Percentiles rank a stretch among this genome's conserved stretches.
Evolutionary conservation across 2,329 filamentous ascomycete genomes (phyloP).

Genomic region (Pseudogymnoascus sp.): DNA sequence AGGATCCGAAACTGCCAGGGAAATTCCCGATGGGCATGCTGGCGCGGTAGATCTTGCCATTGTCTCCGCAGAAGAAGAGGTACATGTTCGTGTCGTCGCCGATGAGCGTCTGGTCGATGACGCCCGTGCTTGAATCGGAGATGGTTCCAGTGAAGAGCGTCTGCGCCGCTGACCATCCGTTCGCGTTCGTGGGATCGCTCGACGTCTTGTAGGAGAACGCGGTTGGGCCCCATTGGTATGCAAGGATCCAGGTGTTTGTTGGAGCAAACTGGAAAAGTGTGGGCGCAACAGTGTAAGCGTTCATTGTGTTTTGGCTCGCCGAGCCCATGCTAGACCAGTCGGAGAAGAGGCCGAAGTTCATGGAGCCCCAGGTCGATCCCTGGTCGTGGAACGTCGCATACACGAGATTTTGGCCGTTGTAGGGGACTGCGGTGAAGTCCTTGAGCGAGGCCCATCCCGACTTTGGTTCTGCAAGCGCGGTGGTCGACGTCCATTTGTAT

Average conservation of each 20-base stretch:
- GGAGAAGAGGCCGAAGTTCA: conserved; percentile 49
- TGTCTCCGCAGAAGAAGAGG: conserved; percentile 61
- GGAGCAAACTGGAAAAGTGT: conserved; percentile 57
- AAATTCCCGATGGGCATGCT: conserved; percentile 57
- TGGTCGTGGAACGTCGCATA: conserved; percentile 46
- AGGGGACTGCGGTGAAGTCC: conserved; percentile 51
- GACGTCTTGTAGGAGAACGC: conserved; percentile 56
- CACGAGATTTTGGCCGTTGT: conserved; percentile 54
- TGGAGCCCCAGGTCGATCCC: conserved; percentile 45
- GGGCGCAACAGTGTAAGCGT: conserved; percentile 44
- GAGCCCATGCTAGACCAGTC: conserved; percentile 46
- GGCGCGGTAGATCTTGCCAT: conserved; percentile 58
- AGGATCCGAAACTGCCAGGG: conserved; percentile 51
- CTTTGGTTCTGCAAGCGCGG: conserved; percentile 43
- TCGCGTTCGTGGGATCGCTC: conserved; percentile 47
- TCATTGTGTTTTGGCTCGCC: conserved; percentile 47
- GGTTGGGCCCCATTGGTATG: conserved; percentile 55
- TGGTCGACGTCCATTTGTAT: conserved; percentile 49
- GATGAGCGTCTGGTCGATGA: conserved; percentile 59
- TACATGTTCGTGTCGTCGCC: conserved; percentile 56
- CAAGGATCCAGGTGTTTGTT: conserved; percentile 54
- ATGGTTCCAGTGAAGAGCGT: conserved; percentile 52
- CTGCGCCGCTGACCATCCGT: conserved; percentile 48
- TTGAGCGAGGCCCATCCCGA: conserved; percentile 52
- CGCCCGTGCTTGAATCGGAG: conserved; percentile 41